Base-by-base conservation (phyloP, 106 monocot species). In the Dendrobium officinale region DNA sequence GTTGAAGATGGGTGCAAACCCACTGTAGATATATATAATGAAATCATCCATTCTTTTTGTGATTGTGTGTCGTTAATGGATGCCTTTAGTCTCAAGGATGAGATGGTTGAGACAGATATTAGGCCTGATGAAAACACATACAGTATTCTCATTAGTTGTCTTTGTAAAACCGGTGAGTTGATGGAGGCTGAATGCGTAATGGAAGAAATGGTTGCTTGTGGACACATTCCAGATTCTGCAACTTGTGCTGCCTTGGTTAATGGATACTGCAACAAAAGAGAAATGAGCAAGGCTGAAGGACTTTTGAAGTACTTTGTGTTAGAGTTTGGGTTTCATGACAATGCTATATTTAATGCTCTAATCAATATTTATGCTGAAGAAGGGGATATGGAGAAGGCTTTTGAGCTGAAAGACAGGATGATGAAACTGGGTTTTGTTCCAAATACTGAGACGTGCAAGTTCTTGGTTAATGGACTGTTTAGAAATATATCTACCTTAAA, bases 401-500 rank as follows among this genome's bases (percentile, higher is more conserved):
- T 98, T 43, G 85, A 87, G n/a, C 73, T 95, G 76, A 90, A 91
- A 42, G 88, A 91, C 49, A 92, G 88, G 73, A 87, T 98, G 92
- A 29, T 86, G 59, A 85, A 86, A 77, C 77, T 95, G 76, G 98
- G 95, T 22, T 85, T 91, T 83, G 29, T 86, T 56, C 91, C 94
- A 44, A 93, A 89, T 85, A 43, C 58, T 18, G 83, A 91, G 42
- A 91, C 95, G 37, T 98, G 98, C 87, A 90, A 83, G 73, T 84
- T 33, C 15, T 56, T 98, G 42, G 91, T 98, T 15, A 42, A 55
- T 86, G 92, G 86, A 11, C 72, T 97, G 9, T 88, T 86, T n/a
- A 85, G 54, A 84, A 78, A 44, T 61, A 4, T 22, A 22, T 51
- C n/a, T 61, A 22, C 20, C n/a, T 61, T 2, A 51, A 11, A 51